Base-by-base conservation (phyloP, 2,329 filamentous ascomycete genomes). In the Elsinoe batatas region DNA sequence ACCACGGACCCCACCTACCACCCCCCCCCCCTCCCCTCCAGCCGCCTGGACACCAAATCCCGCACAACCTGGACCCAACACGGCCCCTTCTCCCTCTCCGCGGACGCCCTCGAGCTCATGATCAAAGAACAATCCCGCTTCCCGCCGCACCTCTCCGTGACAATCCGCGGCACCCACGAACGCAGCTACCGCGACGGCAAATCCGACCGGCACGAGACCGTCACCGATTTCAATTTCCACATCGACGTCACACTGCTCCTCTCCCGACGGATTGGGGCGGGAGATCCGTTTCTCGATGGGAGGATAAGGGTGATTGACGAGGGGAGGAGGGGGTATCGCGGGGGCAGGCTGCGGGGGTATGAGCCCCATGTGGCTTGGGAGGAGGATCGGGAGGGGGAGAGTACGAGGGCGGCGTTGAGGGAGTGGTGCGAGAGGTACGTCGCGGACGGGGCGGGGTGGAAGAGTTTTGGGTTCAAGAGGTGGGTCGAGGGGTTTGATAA, bases 341-440 rank as follows among this genome's bases (percentile, higher is more conserved):
- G 47, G 6, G 33, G 47, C 17, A 26, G 36, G 15, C 10, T 18
- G n/a, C 47, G 26, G 17, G 7, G 12, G 5, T 3, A 8, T 6
- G 15, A 13, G 4, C 47, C 47, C 6, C 32, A 51, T 18, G n/a
- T 26, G 2, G 15, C 5, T 1, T 33, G 32, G 44, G 32, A 33
- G 15, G 32, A 38, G 13, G 15, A n/a, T 7, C 11, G 18, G 2
- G 32, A 37, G 10, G 32, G 32, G 8, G 4, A 13, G n/a, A 8
- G 11, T 15, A 33, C 22, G 33, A 11, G 18, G 8, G 17, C 13
- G 8, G 47, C 18, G n/a, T 67, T 82, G 10, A 67, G 66, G 18
- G 78, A 83, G 57, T 90, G 86, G 85, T 88, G 84, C 62, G 79
- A 84, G 57, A 76, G 78, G 37, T 91, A 81, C 69, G 83, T 80